Conservation (phyloP, 2,329 filamentous ascomycete species). For the Trichoderma citrinoviride region DNA sequence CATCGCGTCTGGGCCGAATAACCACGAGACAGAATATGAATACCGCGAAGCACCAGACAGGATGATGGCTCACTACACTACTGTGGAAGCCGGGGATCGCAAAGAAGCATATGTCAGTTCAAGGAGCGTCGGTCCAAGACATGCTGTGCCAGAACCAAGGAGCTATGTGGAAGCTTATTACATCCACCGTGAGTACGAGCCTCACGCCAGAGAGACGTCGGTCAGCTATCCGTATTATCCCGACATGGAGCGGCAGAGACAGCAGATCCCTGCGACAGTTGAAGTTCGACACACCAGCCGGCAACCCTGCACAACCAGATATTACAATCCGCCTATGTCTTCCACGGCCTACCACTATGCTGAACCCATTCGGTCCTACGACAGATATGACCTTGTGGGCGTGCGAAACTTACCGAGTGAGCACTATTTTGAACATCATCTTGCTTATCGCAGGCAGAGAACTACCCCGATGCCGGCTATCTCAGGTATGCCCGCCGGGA, state of each 20-base stretch:
- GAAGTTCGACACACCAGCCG: background rate
- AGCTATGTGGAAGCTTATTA: background rate
- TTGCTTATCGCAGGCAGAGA: conserved; percentile 31
- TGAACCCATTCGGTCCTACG: conserved; percentile 24
- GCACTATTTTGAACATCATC: conserved; percentile 46
- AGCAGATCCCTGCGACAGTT: background rate
- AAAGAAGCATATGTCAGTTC: background rate
- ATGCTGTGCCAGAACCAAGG: background rate
- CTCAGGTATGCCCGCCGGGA: conserved; percentile 21
- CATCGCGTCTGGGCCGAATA: background rate
- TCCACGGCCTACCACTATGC: background rate
- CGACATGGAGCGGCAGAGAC: background rate
- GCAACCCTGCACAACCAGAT: background rate
- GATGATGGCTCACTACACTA: background rate
- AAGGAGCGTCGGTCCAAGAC: background rate
- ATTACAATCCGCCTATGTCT: background rate
- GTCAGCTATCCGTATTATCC: background rate
- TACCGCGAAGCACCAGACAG: background rate
- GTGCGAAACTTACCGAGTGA: conserved; percentile 45
- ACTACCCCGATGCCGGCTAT: conserved; percentile 30
- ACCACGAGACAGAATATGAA: background rate
- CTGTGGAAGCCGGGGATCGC: too few relatives aligned
- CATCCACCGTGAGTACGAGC: background rate
- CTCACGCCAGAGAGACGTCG: background rate
- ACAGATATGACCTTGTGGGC: conserved; percentile 46